Percentiles rank a stretch among this genome's conserved stretches.
phyloP scores from a whole-genome alignment of 805 yeast genomes.

The Candida fluviatilis region DNA sequence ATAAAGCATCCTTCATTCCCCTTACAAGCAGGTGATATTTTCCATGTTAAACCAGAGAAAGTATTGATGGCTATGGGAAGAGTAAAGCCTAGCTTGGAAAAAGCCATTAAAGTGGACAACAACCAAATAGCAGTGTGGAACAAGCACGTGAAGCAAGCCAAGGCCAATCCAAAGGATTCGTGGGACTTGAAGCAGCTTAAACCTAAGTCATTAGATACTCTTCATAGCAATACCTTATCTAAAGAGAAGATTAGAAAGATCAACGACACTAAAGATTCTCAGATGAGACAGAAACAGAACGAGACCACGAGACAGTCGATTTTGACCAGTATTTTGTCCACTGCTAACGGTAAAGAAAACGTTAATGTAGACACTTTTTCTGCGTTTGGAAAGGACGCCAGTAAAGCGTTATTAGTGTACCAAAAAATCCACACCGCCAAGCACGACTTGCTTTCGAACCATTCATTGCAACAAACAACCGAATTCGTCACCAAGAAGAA shows the following conservation, averaged over 20 bases:
- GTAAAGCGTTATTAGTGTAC: conserved; percentile 32
- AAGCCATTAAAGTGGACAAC: conserved; percentile 66
- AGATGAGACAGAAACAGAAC: conserved; percentile 41
- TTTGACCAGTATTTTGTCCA: conserved; percentile 39
- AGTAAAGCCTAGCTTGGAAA: conserved; percentile 68
- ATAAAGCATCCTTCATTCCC: conserved; percentile 78
- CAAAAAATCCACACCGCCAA: conserved; percentile 23
- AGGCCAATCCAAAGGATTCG: conserved; percentile 50
- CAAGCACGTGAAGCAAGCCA: conserved; percentile 58
- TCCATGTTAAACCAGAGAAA: conserved; percentile 78
- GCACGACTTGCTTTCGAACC: conserved; percentile 19
- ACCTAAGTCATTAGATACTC: conserved; percentile 32
- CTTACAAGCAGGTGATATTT: conserved; percentile 80
- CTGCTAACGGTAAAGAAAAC: conserved; percentile 21
- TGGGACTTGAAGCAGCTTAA: conserved; percentile 48
- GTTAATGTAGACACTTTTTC: conserved; percentile 29
- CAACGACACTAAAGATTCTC: conserved; percentile 37
- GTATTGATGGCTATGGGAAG: conserved; percentile 85
- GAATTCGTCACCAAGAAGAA: conserved; percentile 29
- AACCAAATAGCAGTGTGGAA: conserved; percentile 76
- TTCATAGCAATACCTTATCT: conserved; percentile 11
- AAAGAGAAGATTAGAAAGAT: conserved; percentile 18
- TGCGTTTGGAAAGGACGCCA: conserved; percentile 29
- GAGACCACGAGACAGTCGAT: conserved; percentile 44
- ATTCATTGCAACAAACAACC: conserved; percentile 17